Conservation (phyloP, 352 stramenopile species). For the Phytophthora ohioensis region DNA sequence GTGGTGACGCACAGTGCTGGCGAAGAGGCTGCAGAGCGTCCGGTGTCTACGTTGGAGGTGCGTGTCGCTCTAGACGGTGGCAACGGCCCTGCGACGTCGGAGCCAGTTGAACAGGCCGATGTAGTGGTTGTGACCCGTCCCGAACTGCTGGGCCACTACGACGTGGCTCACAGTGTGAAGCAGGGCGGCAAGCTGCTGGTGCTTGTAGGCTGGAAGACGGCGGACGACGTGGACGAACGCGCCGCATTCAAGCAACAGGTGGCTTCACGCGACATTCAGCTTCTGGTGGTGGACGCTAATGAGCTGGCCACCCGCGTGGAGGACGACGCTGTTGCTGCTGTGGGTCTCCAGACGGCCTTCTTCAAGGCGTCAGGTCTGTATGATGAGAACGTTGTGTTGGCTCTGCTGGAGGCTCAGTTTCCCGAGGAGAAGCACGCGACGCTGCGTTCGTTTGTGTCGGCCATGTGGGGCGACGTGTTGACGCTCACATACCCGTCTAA, state of each 20-base stretch:
- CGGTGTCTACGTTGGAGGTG: constrained; percentile 65
- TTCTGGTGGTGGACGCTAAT: constrained; percentile 63
- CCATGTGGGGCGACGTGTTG: constrained; percentile 69
- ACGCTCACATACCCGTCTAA: constrained; percentile 55
- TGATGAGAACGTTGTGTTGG: constrained; percentile 66
- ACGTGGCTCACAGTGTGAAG: constrained; percentile 66
- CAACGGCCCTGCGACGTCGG: constrained; percentile 42
- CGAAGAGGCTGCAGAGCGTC: constrained; percentile 27
- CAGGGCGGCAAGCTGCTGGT: constrained; percentile 64
- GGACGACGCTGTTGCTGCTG: constrained; percentile 55
- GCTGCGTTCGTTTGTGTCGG: constrained; percentile 62
- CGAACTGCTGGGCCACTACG: constrained; percentile 58
- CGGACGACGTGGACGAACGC: constrained; percentile 68
- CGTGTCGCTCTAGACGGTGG: constrained; percentile 59
- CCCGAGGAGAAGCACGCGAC: constrained; percentile 47
- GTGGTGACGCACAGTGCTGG: constrained; percentile 65
- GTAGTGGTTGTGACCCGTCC: constrained; percentile 64
- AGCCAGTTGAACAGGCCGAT: constrained; percentile 65
- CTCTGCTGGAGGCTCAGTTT: constrained; percentile 61
- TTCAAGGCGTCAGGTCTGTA: constrained; percentile 66
- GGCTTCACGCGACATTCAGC: constrained; percentile 53
- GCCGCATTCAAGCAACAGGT: constrained; percentile 62
- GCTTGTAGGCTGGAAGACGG: constrained; percentile 67
- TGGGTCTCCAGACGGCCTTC: constrained; percentile 67
- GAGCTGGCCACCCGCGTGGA: constrained; percentile 66